Conservation (phyloP, 129 eudicot species). For the Flaveria robusta region DNA sequence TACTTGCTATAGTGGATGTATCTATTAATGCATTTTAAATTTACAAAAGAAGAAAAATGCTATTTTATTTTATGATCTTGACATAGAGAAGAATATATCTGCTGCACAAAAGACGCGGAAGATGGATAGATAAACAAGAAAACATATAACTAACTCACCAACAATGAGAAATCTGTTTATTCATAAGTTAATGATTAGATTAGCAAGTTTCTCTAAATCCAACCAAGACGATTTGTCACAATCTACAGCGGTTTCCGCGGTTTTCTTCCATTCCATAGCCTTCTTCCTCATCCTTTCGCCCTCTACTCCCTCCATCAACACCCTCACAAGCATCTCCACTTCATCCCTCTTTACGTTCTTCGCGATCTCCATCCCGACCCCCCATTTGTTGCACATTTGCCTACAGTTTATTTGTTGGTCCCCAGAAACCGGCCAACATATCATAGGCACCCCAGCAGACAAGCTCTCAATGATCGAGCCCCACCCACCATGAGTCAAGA, state of each 20-base stretch:
- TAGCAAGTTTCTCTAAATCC: constrained; percentile 23
- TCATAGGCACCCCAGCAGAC: constrained; percentile 44
- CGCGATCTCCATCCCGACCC: constrained; percentile 31
- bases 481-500: constrained; percentile 49
- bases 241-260: constrained; percentile 14
- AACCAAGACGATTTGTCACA: constrained; percentile 28
- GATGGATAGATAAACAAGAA: neutral
- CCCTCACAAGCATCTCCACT: constrained; percentile 32
- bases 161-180: neutral
- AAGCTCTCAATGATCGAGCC: constrained; percentile 44
- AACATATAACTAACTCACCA: neutral
- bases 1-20: too few relatives aligned
- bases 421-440: constrained; percentile 36
- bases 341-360: constrained; percentile 32
- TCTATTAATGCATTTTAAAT: too few relatives aligned
- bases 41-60: too few relatives aligned
- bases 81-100: too few relatives aligned
- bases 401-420: constrained; percentile 34
- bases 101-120: too few relatives aligned
- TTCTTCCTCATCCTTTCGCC: constrained; percentile 33
- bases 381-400: constrained; percentile 39
- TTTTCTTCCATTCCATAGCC: constrained; percentile 36
- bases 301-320: constrained; percentile 30
- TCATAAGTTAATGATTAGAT: constrained; percentile 4
- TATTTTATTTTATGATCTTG: too few relatives aligned